A percentile compares a stretch with the other conserved stretches of the same genome.
Evolutionary conservation across 1,139 yeast species (phyloP).

Genomic region (Geotrichum australiense): DNA sequence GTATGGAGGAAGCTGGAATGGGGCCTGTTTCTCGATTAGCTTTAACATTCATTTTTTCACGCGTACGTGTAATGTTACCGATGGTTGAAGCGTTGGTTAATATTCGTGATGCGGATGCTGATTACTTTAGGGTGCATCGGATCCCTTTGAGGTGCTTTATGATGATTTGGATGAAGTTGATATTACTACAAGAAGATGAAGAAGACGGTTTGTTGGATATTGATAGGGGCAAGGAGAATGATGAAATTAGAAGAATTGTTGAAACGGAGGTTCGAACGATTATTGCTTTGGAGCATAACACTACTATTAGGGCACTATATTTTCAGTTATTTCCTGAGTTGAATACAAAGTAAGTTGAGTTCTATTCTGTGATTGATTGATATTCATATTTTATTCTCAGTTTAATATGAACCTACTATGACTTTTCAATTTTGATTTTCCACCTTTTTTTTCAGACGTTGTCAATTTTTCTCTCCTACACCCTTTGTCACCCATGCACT

Average conservation of each 20-base stretch:
- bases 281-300: conserved; percentile 17
- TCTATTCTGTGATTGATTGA: neutral
- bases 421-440: too few relatives aligned
- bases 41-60: conserved; percentile 14
- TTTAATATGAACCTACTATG: too few relatives aligned
- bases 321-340: conserved; percentile 17
- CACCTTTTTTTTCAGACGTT: too few relatives aligned
- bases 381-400: neutral
- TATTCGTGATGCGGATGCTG: conserved; percentile 10
- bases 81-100: conserved; percentile 10
- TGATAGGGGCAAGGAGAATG: neutral
- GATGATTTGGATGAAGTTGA: conserved; percentile 17
- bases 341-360: conserved; percentile 15
- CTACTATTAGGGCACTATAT: conserved; percentile 17
- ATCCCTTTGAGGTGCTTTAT: conserved; percentile 16
- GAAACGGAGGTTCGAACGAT: conserved; percentile 13
- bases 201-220: neutral
- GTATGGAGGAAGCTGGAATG: conserved; percentile 13
- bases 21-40: conserved; percentile 16
- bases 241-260: conserved; percentile 7
- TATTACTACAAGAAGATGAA: conserved; percentile 11
- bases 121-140: conserved; percentile 14
- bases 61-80: conserved; percentile 8
- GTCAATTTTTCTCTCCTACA: too few relatives aligned
- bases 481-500: too few relatives aligned